Evolutionary conservation across 768 basidiomycete genomes (phyloP).

Genomic region (Mycena crocata): DNA sequence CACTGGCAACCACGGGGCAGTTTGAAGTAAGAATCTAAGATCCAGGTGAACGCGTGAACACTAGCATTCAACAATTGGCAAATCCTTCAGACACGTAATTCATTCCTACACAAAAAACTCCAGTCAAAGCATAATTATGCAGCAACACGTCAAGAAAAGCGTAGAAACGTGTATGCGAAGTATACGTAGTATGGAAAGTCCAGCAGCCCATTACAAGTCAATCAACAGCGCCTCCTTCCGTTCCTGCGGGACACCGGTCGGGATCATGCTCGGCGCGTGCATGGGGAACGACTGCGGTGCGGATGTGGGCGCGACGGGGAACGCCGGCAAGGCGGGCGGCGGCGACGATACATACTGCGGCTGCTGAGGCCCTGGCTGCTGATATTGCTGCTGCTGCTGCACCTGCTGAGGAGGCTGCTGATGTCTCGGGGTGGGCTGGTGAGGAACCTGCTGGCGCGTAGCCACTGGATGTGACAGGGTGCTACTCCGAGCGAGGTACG

Average conservation of each 20-base stretch:
- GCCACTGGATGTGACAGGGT: constrained; percentile 32
- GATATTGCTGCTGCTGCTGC: constrained; percentile 37
- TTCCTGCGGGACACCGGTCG: constrained; percentile 64
- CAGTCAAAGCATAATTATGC: not conserved
- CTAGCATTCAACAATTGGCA: too few species aligned
- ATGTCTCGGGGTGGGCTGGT: constrained; percentile 15
- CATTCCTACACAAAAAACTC: too few species aligned
- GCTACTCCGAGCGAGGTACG: constrained; percentile 30
- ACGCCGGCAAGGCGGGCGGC: constrained; percentile 61
- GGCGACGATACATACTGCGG: constrained; percentile 41
- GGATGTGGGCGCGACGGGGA: constrained; percentile 73
- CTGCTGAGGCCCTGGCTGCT: constrained; percentile 43
- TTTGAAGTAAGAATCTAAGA: too few species aligned
- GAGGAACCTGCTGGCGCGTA: constrained; percentile 28
- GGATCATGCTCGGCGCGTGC: constrained; percentile 51
- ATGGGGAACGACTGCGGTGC: constrained; percentile 64
- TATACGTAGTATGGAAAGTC: not conserved
- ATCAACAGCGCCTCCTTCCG: constrained; percentile 73
- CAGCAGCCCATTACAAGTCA: constrained; percentile 50
- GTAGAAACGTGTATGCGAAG: constrained; percentile 2
- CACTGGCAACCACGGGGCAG: too few species aligned
- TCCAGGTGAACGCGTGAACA: too few species aligned
- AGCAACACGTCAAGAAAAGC: not conserved
- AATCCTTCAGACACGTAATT: too few species aligned
- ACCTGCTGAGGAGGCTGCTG: constrained; percentile 31